Percentiles rank a stretch among this genome's conserved stretches.
These are phyloP conservation scores for Cercospora sesami DNA, from an alignment of 2,329 filamentous ascomycete species.

Conservation along the genomic window DNA sequence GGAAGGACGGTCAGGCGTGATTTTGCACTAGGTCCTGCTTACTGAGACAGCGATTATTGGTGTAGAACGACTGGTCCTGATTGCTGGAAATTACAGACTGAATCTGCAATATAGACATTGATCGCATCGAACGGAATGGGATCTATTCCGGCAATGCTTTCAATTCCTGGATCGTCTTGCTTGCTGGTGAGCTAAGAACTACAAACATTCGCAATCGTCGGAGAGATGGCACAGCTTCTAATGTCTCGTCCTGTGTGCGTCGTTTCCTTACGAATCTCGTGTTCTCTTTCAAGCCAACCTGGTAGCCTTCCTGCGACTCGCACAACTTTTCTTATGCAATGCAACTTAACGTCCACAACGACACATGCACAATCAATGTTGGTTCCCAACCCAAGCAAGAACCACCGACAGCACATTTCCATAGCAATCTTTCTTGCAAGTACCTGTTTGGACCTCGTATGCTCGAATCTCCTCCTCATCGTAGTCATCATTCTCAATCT, in stretches of 20 bases:
- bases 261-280: no score
- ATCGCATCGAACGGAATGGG: no score
- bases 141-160: no score
- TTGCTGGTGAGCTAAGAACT: no score
- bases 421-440: constrained; percentile 25
- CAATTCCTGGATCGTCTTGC: no score
- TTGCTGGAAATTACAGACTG: not conserved
- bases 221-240: no score
- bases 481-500: constrained; percentile 14
- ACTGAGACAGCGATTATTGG: not conserved
- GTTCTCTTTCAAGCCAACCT: not conserved
- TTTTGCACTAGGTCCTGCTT: constrained; percentile 12
- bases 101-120: not conserved
- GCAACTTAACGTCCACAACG: not conserved
- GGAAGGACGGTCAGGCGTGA: constrained; percentile 38
- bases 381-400: not conserved
- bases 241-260: no score
- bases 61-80: not conserved
- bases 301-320: not conserved
- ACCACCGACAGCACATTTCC: constrained; percentile 24
- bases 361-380: not conserved
- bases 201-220: no score
- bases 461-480: constrained; percentile 10
- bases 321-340: not conserved
- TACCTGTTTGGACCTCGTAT: constrained; percentile 18